Evolutionary conservation across 1,284 basidiomycete genomes (phyloP).

Genomic region (Leccinum pachyderme): DNA sequence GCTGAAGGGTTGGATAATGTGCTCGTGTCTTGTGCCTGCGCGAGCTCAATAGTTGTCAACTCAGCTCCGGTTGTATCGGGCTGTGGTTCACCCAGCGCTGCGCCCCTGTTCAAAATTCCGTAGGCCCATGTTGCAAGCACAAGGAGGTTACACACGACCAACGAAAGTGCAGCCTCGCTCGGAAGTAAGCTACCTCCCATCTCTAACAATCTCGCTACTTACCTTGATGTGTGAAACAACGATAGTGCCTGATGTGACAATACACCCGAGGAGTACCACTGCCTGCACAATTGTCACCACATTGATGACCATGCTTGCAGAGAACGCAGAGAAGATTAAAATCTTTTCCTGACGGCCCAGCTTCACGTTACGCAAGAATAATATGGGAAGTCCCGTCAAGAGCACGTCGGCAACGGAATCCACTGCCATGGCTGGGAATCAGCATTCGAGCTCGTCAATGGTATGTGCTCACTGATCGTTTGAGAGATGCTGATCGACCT

Average conservation of each 20-base stretch:
- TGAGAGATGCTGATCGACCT: slow-evolving; percentile 7
- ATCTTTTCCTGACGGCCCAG: slow-evolving; percentile 4
- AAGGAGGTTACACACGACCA: slow-evolving; percentile 21
- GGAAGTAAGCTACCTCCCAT: not conserved
- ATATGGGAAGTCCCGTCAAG: slow-evolving; percentile 13
- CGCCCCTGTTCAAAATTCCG: slow-evolving; percentile 4
- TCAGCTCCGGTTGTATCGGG: not conserved
- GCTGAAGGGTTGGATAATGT: not conserved
- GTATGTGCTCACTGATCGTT: slow-evolving; percentile 9
- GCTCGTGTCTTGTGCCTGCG: not conserved
- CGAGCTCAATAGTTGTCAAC: not conserved
- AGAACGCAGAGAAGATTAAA: slow-evolving; percentile 14
- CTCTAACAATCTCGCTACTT: not conserved
- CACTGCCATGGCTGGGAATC: slow-evolving; percentile 4
- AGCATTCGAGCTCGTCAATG: not conserved
- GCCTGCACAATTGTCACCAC: not conserved
- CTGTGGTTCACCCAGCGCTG: not conserved
- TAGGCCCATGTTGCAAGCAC: slow-evolving; percentile 19
- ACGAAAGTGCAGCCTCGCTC: slow-evolving; percentile 10
- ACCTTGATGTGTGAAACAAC: slow-evolving; percentile 16
- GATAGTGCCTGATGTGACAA: slow-evolving; percentile 1
- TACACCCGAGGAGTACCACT: slow-evolving; percentile 3
- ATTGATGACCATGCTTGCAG: slow-evolving; percentile 15
- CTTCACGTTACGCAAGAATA: slow-evolving; percentile 9
- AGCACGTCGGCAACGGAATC: slow-evolving; percentile 14